Conservation (phyloP, 768 basidiomycete species). For the Tulasnella sp. region DNA sequence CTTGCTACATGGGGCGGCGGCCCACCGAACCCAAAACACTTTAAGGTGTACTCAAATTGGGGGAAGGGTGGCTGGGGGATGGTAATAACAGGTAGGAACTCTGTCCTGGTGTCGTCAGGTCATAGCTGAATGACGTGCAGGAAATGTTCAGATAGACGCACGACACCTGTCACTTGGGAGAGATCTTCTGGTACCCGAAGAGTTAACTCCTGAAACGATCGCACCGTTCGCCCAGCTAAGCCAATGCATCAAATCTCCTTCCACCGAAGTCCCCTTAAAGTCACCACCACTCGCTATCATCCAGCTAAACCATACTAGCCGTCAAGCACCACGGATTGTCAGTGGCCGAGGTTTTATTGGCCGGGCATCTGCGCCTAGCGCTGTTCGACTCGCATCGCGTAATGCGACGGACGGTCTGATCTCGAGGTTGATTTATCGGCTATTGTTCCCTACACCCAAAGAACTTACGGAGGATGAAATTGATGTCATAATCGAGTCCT, state of each 20-base stretch:
- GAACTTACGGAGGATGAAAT: constrained; percentile 52
- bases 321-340: constrained; percentile 66
- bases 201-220: constrained; percentile 32
- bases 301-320: constrained; percentile 67
- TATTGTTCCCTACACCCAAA: constrained; percentile 50
- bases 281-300: constrained; percentile 45
- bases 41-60: constrained; percentile 62
- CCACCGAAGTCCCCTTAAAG: background rate
- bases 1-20: constrained; percentile 54
- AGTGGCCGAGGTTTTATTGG: constrained; percentile 48
- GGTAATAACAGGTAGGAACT: constrained; percentile 55
- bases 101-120: background rate
- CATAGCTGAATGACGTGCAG: constrained; percentile 6
- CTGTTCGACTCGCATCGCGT: constrained; percentile 25
- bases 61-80: constrained; percentile 71
- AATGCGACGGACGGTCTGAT: constrained; percentile 24
- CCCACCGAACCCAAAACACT: constrained; percentile 53
- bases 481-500: constrained; percentile 43
- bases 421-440: constrained; percentile 32
- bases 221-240: constrained; percentile 42
- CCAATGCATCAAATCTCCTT: constrained; percentile 34
- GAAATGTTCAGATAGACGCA: constrained; percentile 54
- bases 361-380: constrained; percentile 59
- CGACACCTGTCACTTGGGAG: constrained; percentile 59
- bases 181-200: constrained; percentile 49